Evolutionary conservation across 2,329 filamentous ascomycete species (phyloP).

Genomic region (Fusarium coffeatum): DNA sequence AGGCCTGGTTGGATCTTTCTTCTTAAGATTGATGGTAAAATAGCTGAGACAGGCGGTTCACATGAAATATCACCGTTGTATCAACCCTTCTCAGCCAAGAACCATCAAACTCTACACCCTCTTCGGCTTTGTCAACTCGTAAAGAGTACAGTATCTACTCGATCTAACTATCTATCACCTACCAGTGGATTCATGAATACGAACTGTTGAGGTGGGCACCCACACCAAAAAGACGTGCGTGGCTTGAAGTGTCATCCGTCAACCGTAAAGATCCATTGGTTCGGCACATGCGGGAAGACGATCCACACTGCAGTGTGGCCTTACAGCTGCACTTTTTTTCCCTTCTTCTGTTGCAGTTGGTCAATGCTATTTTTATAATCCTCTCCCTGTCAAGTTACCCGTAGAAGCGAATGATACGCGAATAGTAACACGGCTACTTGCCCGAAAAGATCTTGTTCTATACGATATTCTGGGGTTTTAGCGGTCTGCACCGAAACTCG

Average conservation of each 20-base stretch:
- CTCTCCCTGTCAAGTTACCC: background rate
- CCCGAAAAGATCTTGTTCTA: conserved; percentile 12
- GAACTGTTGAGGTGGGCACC: conserved; percentile 46
- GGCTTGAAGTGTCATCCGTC: conserved; percentile 36
- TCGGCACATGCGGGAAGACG: conserved; percentile 23
- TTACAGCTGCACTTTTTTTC: background rate
- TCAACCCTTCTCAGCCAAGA: background rate
- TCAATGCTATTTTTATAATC: background rate
- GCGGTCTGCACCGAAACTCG: conserved; percentile 27
- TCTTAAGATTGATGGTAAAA: background rate
- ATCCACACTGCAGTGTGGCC: conserved; percentile 31
- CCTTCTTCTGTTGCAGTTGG: background rate
- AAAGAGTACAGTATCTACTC: background rate
- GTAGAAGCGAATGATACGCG: conserved; percentile 23
- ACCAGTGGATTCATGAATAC: conserved; percentile 40
- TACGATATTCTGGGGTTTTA: conserved; percentile 33
- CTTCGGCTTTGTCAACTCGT: conserved; percentile 16
- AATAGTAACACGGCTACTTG: conserved; percentile 29
- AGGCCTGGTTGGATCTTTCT: background rate
- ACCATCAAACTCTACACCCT: background rate
- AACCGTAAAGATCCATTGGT: conserved; percentile 33
- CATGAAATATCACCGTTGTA: background rate
- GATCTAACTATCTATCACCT: too few relatives aligned
- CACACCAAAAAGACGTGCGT: conserved; percentile 27
- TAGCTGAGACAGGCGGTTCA: background rate